Conservation (phyloP, 148 eudicot genomes). For the Cornus kousa region DNA sequence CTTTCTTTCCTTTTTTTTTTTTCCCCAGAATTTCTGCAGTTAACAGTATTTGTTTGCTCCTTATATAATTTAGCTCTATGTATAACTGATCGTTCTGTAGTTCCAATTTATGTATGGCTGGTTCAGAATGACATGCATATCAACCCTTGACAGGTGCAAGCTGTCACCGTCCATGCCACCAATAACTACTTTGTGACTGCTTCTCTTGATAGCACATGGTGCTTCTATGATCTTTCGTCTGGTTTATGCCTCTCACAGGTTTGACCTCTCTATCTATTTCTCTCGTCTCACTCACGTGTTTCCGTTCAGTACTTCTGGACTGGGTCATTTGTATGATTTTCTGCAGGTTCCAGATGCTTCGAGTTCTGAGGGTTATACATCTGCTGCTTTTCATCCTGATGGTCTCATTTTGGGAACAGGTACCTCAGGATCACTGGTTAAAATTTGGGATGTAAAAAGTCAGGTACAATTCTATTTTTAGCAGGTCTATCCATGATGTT, state of each 20-base stretch:
- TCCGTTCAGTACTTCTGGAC: background rate
- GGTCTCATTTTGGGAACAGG: slow-evolving; percentile 99
- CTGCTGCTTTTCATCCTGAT: slow-evolving; percentile 97
- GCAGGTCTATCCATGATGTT: background rate
- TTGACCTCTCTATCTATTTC: slow-evolving; percentile 13
- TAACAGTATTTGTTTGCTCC: background rate
- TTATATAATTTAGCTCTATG: background rate
- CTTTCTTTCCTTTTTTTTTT: background rate
- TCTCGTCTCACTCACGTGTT: background rate
- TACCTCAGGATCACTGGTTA: slow-evolving; percentile 72
- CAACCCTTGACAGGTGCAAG: slow-evolving; percentile 67
- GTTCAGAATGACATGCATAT: background rate
- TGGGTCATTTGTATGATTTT: slow-evolving; percentile 1
- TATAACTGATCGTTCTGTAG: background rate
- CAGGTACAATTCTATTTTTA: slow-evolving; percentile 48
- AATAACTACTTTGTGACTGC: slow-evolving; percentile 82
- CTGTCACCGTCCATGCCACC: slow-evolving; percentile 90
- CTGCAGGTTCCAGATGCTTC: slow-evolving; percentile 76
- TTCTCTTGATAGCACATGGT: slow-evolving; percentile 92
- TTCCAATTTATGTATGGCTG: background rate
- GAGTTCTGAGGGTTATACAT: slow-evolving; percentile 79
- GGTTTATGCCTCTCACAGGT: slow-evolving; percentile 94
- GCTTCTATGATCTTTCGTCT: slow-evolving; percentile 83
- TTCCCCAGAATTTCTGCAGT: background rate
- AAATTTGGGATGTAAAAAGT: slow-evolving; percentile 97